A percentile compares a stretch with the other conserved stretches of the same genome.
phyloP scores from a whole-genome alignment of 768 basidiomycete genomes.

The Boletus huronensis region DNA sequence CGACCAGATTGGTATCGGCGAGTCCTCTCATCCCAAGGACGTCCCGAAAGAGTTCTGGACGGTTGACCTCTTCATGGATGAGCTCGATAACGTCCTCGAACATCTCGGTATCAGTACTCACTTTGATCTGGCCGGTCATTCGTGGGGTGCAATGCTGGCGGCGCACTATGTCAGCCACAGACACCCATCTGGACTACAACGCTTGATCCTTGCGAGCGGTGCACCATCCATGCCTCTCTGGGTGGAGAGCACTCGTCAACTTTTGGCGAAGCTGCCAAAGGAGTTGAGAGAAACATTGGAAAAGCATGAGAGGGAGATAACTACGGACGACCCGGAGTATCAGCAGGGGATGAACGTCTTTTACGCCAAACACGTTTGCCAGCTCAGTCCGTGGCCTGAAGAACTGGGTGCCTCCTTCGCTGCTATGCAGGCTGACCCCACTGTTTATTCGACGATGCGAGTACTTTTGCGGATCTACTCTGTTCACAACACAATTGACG shows the following conservation, averaged over 20 bases:
- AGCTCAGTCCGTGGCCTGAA: slow-evolving; percentile 33
- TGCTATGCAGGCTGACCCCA: slow-evolving; percentile 27
- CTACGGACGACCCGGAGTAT: slow-evolving; percentile 33
- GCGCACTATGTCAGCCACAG: slow-evolving; percentile 37
- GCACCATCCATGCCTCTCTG: slow-evolving; percentile 32
- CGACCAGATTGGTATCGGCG: slow-evolving; percentile 47
- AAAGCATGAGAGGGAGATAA: slow-evolving; percentile 35
- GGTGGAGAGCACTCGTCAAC: slow-evolving; percentile 21
- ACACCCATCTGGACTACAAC: slow-evolving; percentile 39
- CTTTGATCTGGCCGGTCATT: slow-evolving; percentile 53
- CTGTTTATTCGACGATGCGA: slow-evolving; percentile 24
- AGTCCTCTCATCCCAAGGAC: slow-evolving; percentile 40
- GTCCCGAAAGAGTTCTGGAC: slow-evolving; percentile 38
- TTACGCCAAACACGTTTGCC: slow-evolving; percentile 35
- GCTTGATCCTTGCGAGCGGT: slow-evolving; percentile 33
- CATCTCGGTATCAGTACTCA: slow-evolving; percentile 37
- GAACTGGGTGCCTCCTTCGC: slow-evolving; percentile 29
- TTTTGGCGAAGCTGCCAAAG: slow-evolving; percentile 26
- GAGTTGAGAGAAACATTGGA: slow-evolving; percentile 28
- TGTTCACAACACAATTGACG: not conserved
- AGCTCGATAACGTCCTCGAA: slow-evolving; percentile 48
- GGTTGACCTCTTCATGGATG: slow-evolving; percentile 48
- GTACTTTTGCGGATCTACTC: not conserved
- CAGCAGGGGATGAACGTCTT: slow-evolving; percentile 28
- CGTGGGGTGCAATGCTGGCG: slow-evolving; percentile 56